These are phyloP conservation scores for Phytophthora europaea DNA, from an alignment of 352 stramenopile genomes.

Conservation along the genomic window DNA sequence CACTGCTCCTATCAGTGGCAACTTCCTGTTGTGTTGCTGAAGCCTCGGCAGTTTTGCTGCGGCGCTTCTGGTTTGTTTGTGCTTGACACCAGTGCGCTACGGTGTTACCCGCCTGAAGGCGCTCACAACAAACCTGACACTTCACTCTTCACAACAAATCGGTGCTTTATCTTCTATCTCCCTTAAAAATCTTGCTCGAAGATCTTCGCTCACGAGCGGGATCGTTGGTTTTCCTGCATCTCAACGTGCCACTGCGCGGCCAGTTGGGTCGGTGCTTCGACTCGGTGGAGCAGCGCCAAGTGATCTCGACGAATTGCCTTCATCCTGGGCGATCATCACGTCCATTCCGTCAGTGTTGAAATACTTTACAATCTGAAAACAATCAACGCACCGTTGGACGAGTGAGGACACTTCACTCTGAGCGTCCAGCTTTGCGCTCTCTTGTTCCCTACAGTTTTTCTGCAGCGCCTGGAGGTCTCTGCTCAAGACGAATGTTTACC, in stretches of 20 bases:
- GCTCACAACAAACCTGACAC: background rate
- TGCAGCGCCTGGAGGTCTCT: slow-evolving; percentile 39
- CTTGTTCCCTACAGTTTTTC: slow-evolving; percentile 40
- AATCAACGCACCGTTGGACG: slow-evolving; percentile 28
- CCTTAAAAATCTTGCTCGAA: background rate
- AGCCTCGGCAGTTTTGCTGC: background rate
- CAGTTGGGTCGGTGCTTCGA: slow-evolving; percentile 31
- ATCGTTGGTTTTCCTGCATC: slow-evolving; percentile 17
- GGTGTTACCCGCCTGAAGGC: no score
- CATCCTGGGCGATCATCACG: slow-evolving; percentile 19
- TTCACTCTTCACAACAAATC: background rate
- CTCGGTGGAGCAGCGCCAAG: slow-evolving; percentile 31
- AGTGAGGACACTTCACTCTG: slow-evolving; percentile 37
- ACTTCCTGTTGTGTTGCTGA: no score
- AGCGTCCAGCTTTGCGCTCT: slow-evolving; percentile 39
- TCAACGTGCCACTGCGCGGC: slow-evolving; percentile 28
- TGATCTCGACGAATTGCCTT: slow-evolving; percentile 40
- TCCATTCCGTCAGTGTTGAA: background rate
- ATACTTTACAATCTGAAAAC: background rate
- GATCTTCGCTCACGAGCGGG: background rate
- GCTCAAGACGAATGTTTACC: background rate
- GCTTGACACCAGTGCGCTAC: no score
- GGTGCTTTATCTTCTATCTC: background rate
- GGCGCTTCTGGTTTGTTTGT: background rate
- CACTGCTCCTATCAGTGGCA: no score